Conservation (phyloP, 140 eudicot species). For the Flaveria floridana region DNA sequence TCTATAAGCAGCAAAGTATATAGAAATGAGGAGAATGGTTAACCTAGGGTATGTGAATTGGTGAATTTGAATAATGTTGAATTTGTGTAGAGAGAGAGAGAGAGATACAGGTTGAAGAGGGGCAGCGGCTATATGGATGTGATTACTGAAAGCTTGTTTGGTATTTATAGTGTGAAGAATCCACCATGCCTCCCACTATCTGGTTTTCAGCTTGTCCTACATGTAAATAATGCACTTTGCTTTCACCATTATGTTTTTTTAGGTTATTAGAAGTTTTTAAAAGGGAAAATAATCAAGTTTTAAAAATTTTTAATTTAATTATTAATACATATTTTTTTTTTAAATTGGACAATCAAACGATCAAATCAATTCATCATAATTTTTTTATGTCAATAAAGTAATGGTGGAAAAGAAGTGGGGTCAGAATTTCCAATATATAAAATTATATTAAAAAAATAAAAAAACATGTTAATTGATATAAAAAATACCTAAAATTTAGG, state of each 20-base stretch:
- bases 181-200: conserved; percentile 36
- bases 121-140: conserved; percentile 32
- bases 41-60: conserved; percentile 16
- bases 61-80: conserved; percentile 1
- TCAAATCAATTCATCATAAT: no score
- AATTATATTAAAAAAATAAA: no score
- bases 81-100: background rate
- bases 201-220: conserved; percentile 30
- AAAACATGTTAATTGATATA: no score
- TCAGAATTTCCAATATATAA: no score
- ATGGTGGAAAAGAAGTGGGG: no score
- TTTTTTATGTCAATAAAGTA: no score
- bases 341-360: no score
- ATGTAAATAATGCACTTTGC: background rate
- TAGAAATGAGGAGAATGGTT: background rate
- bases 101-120: conserved; percentile 16
- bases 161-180: conserved; percentile 30
- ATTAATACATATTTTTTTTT: no score
- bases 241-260: background rate
- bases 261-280: no score
- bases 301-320: no score
- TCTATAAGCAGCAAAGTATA: background rate
- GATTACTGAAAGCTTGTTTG: conserved; percentile 20
- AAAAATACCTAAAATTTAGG: no score
- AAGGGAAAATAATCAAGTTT: no score